phyloP scores from a whole-genome alignment of 2,329 filamentous ascomycete genomes.

The Sclerotinia spermophila region DNA sequence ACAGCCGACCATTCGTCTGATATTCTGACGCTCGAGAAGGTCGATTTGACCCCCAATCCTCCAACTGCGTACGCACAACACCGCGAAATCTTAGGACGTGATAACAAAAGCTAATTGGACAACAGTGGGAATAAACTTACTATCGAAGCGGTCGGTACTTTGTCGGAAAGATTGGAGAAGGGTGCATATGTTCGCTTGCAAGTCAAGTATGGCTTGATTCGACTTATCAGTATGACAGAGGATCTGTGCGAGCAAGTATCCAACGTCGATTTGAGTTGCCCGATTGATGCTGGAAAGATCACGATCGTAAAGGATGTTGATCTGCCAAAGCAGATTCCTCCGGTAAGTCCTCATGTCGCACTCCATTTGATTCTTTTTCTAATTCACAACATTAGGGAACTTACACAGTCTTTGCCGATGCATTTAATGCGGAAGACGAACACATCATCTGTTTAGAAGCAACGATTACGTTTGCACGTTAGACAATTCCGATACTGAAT shows the following conservation, averaged over 20 bases:
- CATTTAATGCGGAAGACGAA: slow-evolving; percentile 67
- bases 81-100: background rate
- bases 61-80: slow-evolving; percentile 67
- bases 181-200: slow-evolving; percentile 78
- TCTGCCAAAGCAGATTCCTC: slow-evolving; percentile 81
- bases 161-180: slow-evolving; percentile 67
- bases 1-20: slow-evolving; percentile 60
- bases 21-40: slow-evolving; percentile 70
- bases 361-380: slow-evolving; percentile 11
- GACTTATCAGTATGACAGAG: slow-evolving; percentile 73
- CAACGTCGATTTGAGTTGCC: slow-evolving; percentile 87
- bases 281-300: slow-evolving; percentile 74
- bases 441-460: slow-evolving; percentile 82
- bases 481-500: background rate
- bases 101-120: slow-evolving; percentile 26
- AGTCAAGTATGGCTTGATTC: slow-evolving; percentile 94
- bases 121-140: slow-evolving; percentile 70
- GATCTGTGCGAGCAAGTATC: slow-evolving; percentile 86
- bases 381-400: slow-evolving; percentile 59
- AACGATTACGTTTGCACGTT: slow-evolving; percentile 54
- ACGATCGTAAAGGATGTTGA: slow-evolving; percentile 76
- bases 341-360: slow-evolving; percentile 55
- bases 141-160: slow-evolving; percentile 75
- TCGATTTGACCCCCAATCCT: slow-evolving; percentile 82
- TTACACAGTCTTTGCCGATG: slow-evolving; percentile 86